Conservation (phyloP, 2,329 filamentous ascomycete species). For the Colletotrichum australisinense region DNA sequence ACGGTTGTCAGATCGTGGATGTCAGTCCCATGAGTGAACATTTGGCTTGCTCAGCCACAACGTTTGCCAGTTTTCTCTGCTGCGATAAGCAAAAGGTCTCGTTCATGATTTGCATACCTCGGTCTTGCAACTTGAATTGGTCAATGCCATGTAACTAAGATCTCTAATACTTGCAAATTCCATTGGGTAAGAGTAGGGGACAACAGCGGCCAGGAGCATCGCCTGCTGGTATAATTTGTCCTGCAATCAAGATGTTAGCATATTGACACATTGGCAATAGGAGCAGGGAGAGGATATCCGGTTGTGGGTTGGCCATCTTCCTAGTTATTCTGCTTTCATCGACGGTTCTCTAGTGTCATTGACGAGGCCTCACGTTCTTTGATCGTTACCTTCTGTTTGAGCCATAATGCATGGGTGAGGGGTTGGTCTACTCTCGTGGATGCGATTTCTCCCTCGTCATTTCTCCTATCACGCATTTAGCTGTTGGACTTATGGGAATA, state of each 20-base stretch:
- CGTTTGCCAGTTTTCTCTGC: background rate
- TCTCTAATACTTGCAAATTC: background rate
- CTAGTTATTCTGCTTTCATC: background rate
- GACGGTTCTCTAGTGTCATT: accelerated
- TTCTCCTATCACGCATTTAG: background rate
- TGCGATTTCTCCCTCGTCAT: background rate
- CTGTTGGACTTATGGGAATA: background rate
- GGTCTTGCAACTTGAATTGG: too few species aligned
- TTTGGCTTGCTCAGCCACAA: background rate
- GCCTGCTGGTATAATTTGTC: background rate
- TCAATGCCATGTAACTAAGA: too few species aligned
- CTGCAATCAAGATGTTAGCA: background rate
- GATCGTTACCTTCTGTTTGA: background rate
- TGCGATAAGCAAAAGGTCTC: background rate
- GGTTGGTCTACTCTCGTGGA: background rate
- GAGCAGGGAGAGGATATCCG: background rate
- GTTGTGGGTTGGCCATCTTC: background rate
- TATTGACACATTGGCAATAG: background rate
- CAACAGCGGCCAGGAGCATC: background rate
- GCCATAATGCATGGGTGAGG: too few species aligned
- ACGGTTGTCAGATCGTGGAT: background rate
- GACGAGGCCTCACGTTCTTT: background rate
- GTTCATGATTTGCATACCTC: too few species aligned
- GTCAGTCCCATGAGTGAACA: background rate
- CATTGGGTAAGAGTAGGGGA: background rate